Evolutionary conservation across 2,329 filamentous ascomycete genomes (phyloP).

Genomic region (Lizonia empirigonia): DNA sequence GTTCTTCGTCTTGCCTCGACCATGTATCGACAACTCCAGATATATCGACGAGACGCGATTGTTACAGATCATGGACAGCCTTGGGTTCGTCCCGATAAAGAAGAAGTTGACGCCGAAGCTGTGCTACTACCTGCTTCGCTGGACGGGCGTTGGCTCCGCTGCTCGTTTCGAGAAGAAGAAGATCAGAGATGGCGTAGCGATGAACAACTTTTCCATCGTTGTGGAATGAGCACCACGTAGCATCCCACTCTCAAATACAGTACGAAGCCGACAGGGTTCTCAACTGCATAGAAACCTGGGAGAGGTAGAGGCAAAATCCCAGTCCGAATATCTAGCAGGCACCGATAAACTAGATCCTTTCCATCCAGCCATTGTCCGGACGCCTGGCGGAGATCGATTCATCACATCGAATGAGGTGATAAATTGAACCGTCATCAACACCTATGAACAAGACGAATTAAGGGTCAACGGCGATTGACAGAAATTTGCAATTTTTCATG

Average conservation of each 20-base stretch:
- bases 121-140: constrained; percentile 85
- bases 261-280: too few relatives aligned
- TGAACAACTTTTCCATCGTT: constrained; percentile 92
- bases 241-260: background rate
- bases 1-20: constrained; percentile 87
- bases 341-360: too few relatives aligned
- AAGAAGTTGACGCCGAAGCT: constrained; percentile 82
- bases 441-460: too few relatives aligned
- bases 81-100: constrained; percentile 72
- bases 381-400: too few relatives aligned
- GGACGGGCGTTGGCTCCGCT: constrained; percentile 43
- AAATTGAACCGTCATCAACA: too few relatives aligned
- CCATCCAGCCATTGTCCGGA: too few relatives aligned
- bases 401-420: too few relatives aligned
- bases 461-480: too few relatives aligned
- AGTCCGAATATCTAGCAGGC: too few relatives aligned
- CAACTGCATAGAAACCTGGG: too few relatives aligned
- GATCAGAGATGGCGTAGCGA: constrained; percentile 71
- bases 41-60: constrained; percentile 79
- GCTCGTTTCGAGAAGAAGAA: constrained; percentile 72
- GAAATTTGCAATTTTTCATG: too few relatives aligned
- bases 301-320: too few relatives aligned
- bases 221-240: constrained; percentile 50
- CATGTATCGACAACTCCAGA: constrained; percentile 87
- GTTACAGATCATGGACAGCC: constrained; percentile 71